Evolutionary conservation across 352 stramenopile genomes (phyloP), one percentile per base, ranked within the genome.

Genomic region (Phytophthora ramorum): DNA sequence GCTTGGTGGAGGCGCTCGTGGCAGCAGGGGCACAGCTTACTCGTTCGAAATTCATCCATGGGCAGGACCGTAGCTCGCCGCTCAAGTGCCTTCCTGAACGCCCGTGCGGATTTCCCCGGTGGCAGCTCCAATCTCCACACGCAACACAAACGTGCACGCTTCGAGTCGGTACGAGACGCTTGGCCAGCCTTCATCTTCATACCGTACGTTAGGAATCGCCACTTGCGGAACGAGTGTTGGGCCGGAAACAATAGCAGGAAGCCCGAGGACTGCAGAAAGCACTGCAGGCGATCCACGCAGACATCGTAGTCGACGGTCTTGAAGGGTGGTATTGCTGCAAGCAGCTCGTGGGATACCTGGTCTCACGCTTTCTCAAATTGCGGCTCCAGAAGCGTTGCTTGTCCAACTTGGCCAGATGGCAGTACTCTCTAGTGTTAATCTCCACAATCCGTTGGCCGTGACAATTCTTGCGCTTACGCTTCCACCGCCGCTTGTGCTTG

Each of bases 21-120:
- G 43, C 54, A 70, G 35, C 52, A 56, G 8, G 54, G 61, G 48
- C 54, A 64, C 9, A 45, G 45, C 50, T 24, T 24, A 30, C 62
- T 70, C 14, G 49, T 65, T n/a, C 52, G 51, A 47, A 47, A 65
- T 34, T 64, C 48, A 20, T 64, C 62, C 14, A 70, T 55, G 7
- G 51, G 34, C 14, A 65, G 19, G 28, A 69, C 53, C 7, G 34
- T 64, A 9, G 46, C 40, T 12, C 62, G 52, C 40, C 52, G 58
- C 35, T 58, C 30, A n/a, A 69, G 37, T 38, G 53, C 61, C 22
- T 38, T n/a, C 3, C 4, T 8, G 28, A 34, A 34, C 8, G 61
- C 10, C 53, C 57, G 13, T 32, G 22, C 0, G 34, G 30, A 20
- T 63, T 44, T 17, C 52, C 60, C 34, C 62, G 58, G 51, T 17